Conservation (phyloP, 192 early-diverging fungal genomes). For the Lunasporangiospora selenospora region DNA sequence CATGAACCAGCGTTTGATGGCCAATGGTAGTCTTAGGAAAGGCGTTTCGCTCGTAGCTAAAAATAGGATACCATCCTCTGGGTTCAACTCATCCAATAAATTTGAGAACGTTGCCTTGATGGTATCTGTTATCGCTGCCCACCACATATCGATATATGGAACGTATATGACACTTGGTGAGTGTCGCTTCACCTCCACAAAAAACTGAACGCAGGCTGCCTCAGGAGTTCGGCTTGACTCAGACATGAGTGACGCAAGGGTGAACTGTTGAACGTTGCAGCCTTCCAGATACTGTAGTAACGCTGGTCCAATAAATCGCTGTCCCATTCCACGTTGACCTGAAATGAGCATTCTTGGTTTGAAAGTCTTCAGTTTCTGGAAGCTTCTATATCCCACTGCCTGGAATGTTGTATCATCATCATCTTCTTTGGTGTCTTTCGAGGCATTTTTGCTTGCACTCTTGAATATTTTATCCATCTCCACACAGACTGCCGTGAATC, state of each 20-base stretch:
- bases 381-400: conserved; percentile 39
- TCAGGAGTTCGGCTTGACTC: conserved; percentile 55
- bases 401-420: conserved; percentile 40
- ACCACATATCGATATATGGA: conserved; percentile 60
- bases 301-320: conserved; percentile 59
- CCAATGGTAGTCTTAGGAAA: conserved; percentile 38
- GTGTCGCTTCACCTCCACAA: conserved; percentile 66
- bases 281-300: conserved; percentile 63
- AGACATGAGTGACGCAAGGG: conserved; percentile 54
- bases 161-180: conserved; percentile 66
- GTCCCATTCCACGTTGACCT: conserved; percentile 67
- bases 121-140: conserved; percentile 52
- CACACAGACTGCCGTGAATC: conserved; percentile 18
- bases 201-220: conserved; percentile 58
- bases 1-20: conserved; percentile 45
- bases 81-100: conserved; percentile 54
- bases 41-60: conserved; percentile 60
- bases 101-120: conserved; percentile 55
- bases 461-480: conserved; percentile 24
- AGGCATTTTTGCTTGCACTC: not conserved
- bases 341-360: conserved; percentile 67
- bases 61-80: conserved; percentile 59
- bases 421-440: conserved; percentile 1
- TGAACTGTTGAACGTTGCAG: conserved; percentile 63
- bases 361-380: conserved; percentile 49